phyloP scores from a whole-genome alignment of 2,329 filamentous ascomycete genomes.

The Fusarium pseudoanthophilum region DNA sequence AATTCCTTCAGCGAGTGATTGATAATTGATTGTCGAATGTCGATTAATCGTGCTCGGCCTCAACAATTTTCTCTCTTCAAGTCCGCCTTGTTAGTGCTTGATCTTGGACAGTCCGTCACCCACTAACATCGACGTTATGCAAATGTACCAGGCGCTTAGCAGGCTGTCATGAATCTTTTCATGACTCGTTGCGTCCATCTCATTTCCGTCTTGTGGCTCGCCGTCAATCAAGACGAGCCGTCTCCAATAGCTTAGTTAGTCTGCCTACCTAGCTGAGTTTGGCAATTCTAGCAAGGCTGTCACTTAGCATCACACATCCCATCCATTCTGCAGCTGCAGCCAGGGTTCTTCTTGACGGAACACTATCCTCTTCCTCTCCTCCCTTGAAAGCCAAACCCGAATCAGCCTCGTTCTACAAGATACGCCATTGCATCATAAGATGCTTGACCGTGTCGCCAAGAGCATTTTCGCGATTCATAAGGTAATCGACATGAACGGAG shows the following conservation, averaged over 20 bases:
- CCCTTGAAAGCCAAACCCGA: neutral
- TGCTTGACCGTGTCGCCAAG: neutral
- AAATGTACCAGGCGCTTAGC: conserved; percentile 27
- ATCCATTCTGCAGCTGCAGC: neutral
- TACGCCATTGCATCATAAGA: conserved; percentile 9
- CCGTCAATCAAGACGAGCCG: conserved; percentile 16
- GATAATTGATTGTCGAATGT: neutral
- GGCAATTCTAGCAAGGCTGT: conserved; percentile 24
- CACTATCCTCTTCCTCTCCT: neutral
- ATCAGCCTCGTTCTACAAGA: neutral
- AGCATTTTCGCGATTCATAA: conserved; percentile 1
- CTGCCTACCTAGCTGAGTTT: conserved; percentile 9
- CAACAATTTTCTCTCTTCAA: neutral
- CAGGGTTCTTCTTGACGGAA: neutral
- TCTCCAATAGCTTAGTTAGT: conserved; percentile 31
- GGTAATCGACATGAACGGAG: neutral
- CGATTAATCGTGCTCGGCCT: neutral
- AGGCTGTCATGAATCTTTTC: conserved; percentile 32
- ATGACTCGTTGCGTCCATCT: conserved; percentile 38
- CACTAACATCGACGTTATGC: conserved; percentile 28
- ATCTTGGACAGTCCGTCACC: conserved; percentile 29
- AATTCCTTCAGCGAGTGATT: neutral
- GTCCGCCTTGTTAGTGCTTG: conserved; percentile 28
- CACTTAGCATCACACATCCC: neutral
- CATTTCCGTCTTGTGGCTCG: conserved; percentile 34